These are phyloP conservation scores for Populus hybrid DNA, from an alignment of 441 rosid species.

Conservation along the genomic window DNA sequence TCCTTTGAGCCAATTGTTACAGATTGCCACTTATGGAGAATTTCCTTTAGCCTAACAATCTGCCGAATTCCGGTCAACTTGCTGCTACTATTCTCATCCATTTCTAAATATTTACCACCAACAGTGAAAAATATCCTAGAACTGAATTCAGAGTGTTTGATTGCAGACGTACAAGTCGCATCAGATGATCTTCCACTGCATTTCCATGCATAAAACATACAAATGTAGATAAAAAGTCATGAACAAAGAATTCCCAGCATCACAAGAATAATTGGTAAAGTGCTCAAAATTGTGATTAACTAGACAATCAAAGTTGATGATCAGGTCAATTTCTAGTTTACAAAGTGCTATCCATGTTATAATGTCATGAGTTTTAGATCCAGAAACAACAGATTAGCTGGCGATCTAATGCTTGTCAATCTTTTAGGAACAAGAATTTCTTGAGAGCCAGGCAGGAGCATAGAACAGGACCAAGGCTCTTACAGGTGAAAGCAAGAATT, in stretches of 20 bases:
- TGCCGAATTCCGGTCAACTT: constrained; percentile 74
- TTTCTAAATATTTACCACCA: constrained; percentile 30
- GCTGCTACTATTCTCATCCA: constrained; percentile 55
- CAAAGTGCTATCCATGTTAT: background rate
- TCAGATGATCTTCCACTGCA: constrained; percentile 45
- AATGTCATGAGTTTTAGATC: background rate
- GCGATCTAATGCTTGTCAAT: background rate
- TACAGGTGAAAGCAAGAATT: background rate
- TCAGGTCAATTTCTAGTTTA: background rate
- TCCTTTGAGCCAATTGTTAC: constrained; percentile 51
- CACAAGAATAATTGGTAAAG: background rate
- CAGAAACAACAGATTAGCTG: background rate
- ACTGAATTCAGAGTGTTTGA: constrained; percentile 23
- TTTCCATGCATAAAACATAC: constrained; percentile 4
- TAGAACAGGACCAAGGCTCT: background rate
- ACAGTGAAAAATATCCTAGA: constrained; percentile 23
- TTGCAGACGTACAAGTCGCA: constrained; percentile 31
- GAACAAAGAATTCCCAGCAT: background rate
- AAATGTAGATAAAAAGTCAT: background rate
- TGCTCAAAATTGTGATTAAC: background rate
- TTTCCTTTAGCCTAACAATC: constrained; percentile 76
- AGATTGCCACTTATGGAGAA: constrained; percentile 81
- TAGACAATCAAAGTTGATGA: background rate
- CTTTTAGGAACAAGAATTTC: background rate
- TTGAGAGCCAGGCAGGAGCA: background rate